phyloP scores from a whole-genome alignment of 139 green algal genomes.

The Chlorella ohadii region DNA sequence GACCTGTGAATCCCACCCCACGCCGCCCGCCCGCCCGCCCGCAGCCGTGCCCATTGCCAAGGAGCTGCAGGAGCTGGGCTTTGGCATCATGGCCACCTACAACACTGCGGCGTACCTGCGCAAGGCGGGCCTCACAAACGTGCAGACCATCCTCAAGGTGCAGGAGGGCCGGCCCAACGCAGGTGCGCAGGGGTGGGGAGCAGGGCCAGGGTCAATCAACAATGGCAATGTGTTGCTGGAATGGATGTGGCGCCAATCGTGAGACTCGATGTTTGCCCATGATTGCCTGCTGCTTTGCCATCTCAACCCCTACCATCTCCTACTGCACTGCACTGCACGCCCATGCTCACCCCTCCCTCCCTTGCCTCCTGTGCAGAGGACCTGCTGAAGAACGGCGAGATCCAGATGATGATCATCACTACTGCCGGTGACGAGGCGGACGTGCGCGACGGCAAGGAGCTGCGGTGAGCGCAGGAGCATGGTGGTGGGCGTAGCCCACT shows the following conservation, averaged over 20 bases:
- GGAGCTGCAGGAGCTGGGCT: slow-evolving; percentile 88
- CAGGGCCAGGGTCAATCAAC: not conserved
- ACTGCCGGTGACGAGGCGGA: slow-evolving; percentile 89
- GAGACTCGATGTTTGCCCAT: no score
- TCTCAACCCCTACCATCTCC: no score
- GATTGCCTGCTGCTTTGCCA: no score
- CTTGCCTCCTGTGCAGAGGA: slow-evolving; percentile 45
- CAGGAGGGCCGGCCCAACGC: slow-evolving; percentile 96
- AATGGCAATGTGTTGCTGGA: no score
- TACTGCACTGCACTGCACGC: no score
- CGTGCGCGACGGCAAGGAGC: slow-evolving; percentile 90
- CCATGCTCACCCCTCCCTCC: not conserved
- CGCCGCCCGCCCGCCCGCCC: not conserved
- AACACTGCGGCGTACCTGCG: slow-evolving; percentile 81
- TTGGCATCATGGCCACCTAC: slow-evolving; percentile 87
- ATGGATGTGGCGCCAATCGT: no score
- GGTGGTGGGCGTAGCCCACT: no score
- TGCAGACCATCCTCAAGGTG: slow-evolving; percentile 92
- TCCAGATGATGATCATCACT: slow-evolving; percentile 96
- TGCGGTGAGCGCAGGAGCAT: slow-evolving; percentile 57
- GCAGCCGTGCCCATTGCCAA: slow-evolving; percentile 82
- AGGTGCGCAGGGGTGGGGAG: slow-evolving; percentile 28
- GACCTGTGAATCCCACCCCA: no score
- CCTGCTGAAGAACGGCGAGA: slow-evolving; percentile 85
- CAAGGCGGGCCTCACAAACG: slow-evolving; percentile 53